Evolutionary conservation across 805 yeast species (phyloP), one percentile per base, ranked within the genome.

Genomic region (Metschnikowia cerradonensis): DNA sequence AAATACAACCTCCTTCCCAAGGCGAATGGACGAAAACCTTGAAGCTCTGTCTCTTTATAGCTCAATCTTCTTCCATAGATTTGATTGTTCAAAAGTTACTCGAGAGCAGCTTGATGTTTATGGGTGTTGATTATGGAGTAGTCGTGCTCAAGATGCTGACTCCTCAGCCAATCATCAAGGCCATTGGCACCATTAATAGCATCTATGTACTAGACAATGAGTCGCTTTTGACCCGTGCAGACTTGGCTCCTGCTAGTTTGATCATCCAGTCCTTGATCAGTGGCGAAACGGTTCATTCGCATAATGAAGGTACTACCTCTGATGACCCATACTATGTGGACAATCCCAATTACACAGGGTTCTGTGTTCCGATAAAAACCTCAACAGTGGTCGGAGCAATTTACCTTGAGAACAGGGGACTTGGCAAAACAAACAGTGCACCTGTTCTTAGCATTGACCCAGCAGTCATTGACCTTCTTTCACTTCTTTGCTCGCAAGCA

Each of bases 401-500:
- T n/a, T 78, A 76, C 52, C 57, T 77, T 36, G 81, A 78, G 54
- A 41, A 53, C 41, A 64, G 32, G 20, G 52, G 52, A 4, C 42
- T 50, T 33, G 19, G 41, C 7, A 26, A 30, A 31, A 7, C 38
- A 6, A 31, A 23, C 6, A 22, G 31, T 17, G n/a, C 17, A 72
- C 53, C 17, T 6, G 23, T 6, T 15, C 40, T 35, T 5, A 23
- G 34, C 14, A 44, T 50, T 23, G 62, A 67, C 10, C 59, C 62
- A 10, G 67, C 65, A 15, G 71, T 71, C 50, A 56, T 69, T n/a
- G 77, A 74, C 48, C 59, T 78, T 43, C 62, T 73, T 4, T 64
- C 66, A 5, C 64, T 79, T 48, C 62, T 79, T 38, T 75, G 81
- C 51, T 71, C 80, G 0, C 83, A 79, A 55, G 80, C 81, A 6